Base-by-base conservation (phyloP, 169 alveolate genomes). In the Ichthyophthirius multifiliis region DNA sequence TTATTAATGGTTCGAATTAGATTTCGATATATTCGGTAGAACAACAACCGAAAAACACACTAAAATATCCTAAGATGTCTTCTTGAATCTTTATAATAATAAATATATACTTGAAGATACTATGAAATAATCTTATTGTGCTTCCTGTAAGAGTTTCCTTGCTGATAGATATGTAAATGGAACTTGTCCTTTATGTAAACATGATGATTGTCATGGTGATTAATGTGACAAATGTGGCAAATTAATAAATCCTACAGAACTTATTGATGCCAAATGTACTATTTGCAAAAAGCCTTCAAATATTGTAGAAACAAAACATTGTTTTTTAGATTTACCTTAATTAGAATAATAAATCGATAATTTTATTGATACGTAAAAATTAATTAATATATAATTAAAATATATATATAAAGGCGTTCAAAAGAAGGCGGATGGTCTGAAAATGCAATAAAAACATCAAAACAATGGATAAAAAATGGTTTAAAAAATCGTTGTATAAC, bases 1-100 rank as follows among this genome's bases (percentile, higher is more conserved):
- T 55, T 94, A 94, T 85, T 94, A 92, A n/a, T 94, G 96, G 96
- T 94, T 94, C 64, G 96, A 94, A 75, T 87, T 91, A 23, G 97
- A 94, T 74, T 94, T 94, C 79, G 97, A 94, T 63, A 75, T 64
- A 41, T 94, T 94, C 48, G 97, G 97, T 12, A 86, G 96, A 82
- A 94, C 97, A 2, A 80, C 96, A 32, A 88, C 95, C 46, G 82
- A 47, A 23, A 55, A 84, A 47, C 94, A 94, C 39, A 89, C 96
- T 23, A 85, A 86, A 43, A 94, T 94, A 6, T 82, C 96, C 31
- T 85, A 92, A 85, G 94, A 88, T 55, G 91, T 92, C 41, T 94
- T 94, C 84, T 63, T 77, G 18, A 89, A 86, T 31, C 80, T 93
- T 15, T 83, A 89, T 35, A 77, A 90, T 31, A 89, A 92, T 75